Base-by-base conservation (phyloP, 106 monocot genomes). In the Gastrodia elata region DNA sequence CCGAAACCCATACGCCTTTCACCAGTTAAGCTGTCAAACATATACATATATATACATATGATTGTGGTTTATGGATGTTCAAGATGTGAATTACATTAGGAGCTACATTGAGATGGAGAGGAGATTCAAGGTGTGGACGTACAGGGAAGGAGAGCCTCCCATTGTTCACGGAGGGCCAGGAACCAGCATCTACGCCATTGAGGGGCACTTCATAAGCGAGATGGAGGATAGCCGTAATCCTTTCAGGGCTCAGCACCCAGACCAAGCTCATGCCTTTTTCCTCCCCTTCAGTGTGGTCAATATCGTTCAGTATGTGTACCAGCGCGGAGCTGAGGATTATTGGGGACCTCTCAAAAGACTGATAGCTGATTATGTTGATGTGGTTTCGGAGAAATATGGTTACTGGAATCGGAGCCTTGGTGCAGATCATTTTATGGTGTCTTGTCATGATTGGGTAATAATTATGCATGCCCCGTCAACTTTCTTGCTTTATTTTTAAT, bases 41-140 rank as follows among this genome's bases (percentile, higher is more conserved):
- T n/a, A 44, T 44, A 2, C 44, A 44, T 44, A 9, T 7, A n/a
- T n/a, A n/a, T n/a, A n/a, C n/a, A n/a, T n/a, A n/a, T n/a, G n/a
- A n/a, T n/a, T n/a, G n/a, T n/a, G n/a, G n/a, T n/a, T n/a, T n/a
- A n/a, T n/a, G n/a, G n/a, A n/a, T n/a, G n/a, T n/a, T n/a, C n/a
- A n/a, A n/a, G n/a, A n/a, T n/a, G n/a, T n/a, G n/a, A n/a, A n/a
- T n/a, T n/a, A n/a, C n/a, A n/a, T 43, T 79, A 94, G 94, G 91
- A 94, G 94, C 75, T 86, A 94, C 40, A 28, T 87, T 25, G 83
- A 91, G 77, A 94, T 94, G 94, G 94, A 94, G 80, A 91, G 85
- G 86, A 57, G 70, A 36, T 85, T 94, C 77, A 88, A 89, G 75
- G 68, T 94, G 10, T 91, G 82, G 64, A 58, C 74, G 0, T 94